Percentiles rank a stretch among this genome's conserved stretches.
These are phyloP conservation scores for Coemansia furcata DNA, from an alignment of 192 early-diverging fungal genomes.

Conservation along the genomic window DNA sequence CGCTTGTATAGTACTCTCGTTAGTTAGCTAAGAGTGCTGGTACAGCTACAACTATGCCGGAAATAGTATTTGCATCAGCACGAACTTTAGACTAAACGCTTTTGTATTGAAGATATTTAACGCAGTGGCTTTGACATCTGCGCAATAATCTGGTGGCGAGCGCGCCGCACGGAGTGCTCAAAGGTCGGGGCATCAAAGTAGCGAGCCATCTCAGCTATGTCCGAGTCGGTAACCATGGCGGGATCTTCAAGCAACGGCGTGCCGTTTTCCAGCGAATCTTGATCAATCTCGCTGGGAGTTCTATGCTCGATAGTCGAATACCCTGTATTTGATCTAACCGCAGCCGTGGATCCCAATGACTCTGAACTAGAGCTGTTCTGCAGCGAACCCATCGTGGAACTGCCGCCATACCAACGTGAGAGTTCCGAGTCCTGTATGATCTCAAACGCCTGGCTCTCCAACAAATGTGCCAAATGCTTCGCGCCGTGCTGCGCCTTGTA, in stretches of 20 bases:
- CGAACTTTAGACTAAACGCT: neutral
- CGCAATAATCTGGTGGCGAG: slow-evolving; percentile 57
- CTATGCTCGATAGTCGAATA: slow-evolving; percentile 7
- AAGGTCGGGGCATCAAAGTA: slow-evolving; percentile 50
- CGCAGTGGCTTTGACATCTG: slow-evolving; percentile 13
- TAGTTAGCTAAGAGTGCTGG: no score
- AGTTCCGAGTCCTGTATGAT: slow-evolving; percentile 36
- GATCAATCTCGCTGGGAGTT: slow-evolving; percentile 8
- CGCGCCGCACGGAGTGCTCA: slow-evolving; percentile 53
- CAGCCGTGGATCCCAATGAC: neutral
- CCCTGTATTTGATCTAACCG: neutral
- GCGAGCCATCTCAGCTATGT: slow-evolving; percentile 38
- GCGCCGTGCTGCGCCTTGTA: slow-evolving; percentile 72
- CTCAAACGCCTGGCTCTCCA: slow-evolving; percentile 35
- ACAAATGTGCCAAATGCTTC: slow-evolving; percentile 35
- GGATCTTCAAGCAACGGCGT: slow-evolving; percentile 25
- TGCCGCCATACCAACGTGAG: slow-evolving; percentile 27
- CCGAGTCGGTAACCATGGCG: slow-evolving; percentile 31
- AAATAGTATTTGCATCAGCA: neutral
- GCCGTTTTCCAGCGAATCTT: slow-evolving; percentile 30
- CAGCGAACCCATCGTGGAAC: neutral
- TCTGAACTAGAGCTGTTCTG: neutral
- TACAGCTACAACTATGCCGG: no score
- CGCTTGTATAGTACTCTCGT: no score
- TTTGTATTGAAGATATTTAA: neutral